Evolutionary conservation across 129 eudicot species (phyloP).

Genomic region (Lactuca sativa): DNA sequence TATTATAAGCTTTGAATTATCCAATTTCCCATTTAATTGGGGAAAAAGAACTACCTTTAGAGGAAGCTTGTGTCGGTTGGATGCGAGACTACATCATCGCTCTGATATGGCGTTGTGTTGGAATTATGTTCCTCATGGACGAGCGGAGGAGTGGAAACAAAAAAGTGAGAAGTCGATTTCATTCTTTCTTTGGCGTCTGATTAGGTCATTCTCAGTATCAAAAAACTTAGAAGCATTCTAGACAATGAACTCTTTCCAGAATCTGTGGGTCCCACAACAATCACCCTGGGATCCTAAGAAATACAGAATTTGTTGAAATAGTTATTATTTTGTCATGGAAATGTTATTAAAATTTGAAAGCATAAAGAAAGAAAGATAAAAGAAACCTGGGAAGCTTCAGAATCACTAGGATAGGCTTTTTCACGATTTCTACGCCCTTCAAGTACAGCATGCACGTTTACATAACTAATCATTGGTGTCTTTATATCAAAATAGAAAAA

Average conservation of each 20-base stretch:
- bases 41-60: no score
- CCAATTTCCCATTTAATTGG: no score
- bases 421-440: conserved; percentile 95
- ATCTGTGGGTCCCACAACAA: conserved; percentile 96
- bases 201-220: no score
- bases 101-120: no score
- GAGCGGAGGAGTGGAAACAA: no score
- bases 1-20: no score
- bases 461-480: conserved; percentile 98
- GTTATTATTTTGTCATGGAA: not conserved
- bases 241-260: conserved; percentile 95
- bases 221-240: conserved; percentile 98
- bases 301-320: conserved; percentile 12
- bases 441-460: conserved; percentile 92
- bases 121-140: no score
- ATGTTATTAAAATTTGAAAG: conserved; percentile 7
- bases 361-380: not conserved
- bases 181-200: no score
- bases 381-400: conserved; percentile 83
- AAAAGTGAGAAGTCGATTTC: no score
- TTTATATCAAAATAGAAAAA: no score
- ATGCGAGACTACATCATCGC: no score
- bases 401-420: conserved; percentile 75
- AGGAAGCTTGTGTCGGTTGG: no score
- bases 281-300: conserved; percentile 87